These are phyloP conservation scores for Penicillium simplicissimum DNA, from an alignment of 495 filamentous ascomycete species.

Conservation along the genomic window DNA sequence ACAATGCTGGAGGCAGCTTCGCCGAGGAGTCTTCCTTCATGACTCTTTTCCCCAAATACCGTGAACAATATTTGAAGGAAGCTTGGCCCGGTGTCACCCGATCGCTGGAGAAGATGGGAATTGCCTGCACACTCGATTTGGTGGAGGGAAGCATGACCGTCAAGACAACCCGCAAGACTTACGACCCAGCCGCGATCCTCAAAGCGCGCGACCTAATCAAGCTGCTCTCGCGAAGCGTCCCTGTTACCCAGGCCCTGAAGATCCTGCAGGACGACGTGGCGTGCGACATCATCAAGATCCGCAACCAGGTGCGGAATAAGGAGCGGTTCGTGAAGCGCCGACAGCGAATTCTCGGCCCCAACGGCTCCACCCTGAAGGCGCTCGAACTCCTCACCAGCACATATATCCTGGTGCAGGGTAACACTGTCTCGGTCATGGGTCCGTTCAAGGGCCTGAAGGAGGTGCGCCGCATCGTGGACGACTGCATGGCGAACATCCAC, in stretches of 20 bases:
- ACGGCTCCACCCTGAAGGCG: slow-evolving; percentile 85
- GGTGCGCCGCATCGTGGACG: slow-evolving; percentile 83
- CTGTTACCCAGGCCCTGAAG: slow-evolving; percentile 83
- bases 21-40: slow-evolving; percentile 89
- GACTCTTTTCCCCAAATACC: slow-evolving; percentile 96
- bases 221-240: slow-evolving; percentile 86
- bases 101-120: slow-evolving; percentile 75
- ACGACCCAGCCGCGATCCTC: slow-evolving; percentile 89
- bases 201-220: slow-evolving; percentile 95
- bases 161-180: slow-evolving; percentile 93
- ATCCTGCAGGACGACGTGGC: slow-evolving; percentile 90
- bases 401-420: slow-evolving; percentile 96
- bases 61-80: slow-evolving; percentile 88
- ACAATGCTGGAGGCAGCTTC: slow-evolving; percentile 85
- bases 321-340: slow-evolving; percentile 96
- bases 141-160: slow-evolving; percentile 96
- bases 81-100: slow-evolving; percentile 86
- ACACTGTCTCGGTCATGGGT: slow-evolving; percentile 92
- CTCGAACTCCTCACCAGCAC: slow-evolving; percentile 91
- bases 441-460: slow-evolving; percentile 91
- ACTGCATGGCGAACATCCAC: slow-evolving; percentile 96
- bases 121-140: slow-evolving; percentile 88
- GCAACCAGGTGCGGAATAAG: slow-evolving; percentile 87
- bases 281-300: slow-evolving; percentile 92
- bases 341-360: slow-evolving; percentile 85